phyloP scores from a whole-genome alignment of 768 basidiomycete genomes.

The Fistulinella prunicolor region DNA sequence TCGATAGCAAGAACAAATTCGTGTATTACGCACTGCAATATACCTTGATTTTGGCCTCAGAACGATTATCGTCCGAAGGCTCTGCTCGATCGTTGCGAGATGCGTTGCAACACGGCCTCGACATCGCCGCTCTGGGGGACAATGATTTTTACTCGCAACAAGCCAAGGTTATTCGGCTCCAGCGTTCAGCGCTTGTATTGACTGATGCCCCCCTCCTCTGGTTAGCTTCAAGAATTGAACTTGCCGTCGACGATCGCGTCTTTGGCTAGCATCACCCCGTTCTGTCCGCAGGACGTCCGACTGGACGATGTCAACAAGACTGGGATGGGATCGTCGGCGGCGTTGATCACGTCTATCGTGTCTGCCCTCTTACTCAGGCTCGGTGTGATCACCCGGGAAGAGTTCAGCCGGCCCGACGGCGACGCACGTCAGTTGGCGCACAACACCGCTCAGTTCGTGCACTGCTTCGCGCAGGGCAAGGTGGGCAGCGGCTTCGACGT shows the following conservation, averaged over 20 bases:
- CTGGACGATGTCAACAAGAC: conserved; percentile 94
- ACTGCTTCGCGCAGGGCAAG: conserved; percentile 97
- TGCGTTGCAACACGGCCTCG: conserved; percentile 52
- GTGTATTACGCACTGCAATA: conserved; percentile 85
- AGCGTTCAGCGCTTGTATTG: neutral
- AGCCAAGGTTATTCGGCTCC: conserved; percentile 53
- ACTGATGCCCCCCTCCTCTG: conserved; percentile 1
- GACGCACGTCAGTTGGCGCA: conserved; percentile 68
- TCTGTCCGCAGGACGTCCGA: conserved; percentile 63
- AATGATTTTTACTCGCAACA: conserved; percentile 99
- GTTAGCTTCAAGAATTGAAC: conserved; percentile 58
- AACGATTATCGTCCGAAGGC: conserved; percentile 34
- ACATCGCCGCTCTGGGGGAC: conserved; percentile 84
- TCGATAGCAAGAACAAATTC: conserved; percentile 78
- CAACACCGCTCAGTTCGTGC: conserved; percentile 91
- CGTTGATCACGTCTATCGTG: conserved; percentile 93
- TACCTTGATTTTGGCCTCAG: conserved; percentile 64
- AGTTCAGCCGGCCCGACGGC: conserved; percentile 43
- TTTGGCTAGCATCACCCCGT: conserved; percentile 69
- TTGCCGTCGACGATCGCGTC: conserved; percentile 64
- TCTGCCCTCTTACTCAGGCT: conserved; percentile 81
- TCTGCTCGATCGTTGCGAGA: conserved; percentile 43
- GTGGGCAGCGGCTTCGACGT: conserved; percentile 98
- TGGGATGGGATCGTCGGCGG: conserved; percentile 94
- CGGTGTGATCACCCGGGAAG: conserved; percentile 50